Evolutionary conservation across 805 yeast species (phyloP), one percentile per base, ranked within the genome.

Genomic region (Yamadazyma laniorum): DNA sequence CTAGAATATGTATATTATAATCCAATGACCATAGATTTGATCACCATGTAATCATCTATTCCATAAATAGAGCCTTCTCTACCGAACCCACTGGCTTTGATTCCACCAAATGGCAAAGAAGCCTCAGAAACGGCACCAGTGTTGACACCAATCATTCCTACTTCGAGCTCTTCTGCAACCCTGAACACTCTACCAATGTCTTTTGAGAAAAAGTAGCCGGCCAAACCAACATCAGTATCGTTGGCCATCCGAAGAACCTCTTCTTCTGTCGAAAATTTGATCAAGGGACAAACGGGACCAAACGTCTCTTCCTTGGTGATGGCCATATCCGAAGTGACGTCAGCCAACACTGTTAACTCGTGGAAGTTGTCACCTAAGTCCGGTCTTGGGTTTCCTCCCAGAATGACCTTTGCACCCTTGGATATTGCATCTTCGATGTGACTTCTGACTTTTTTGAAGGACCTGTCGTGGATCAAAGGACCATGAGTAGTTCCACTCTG

Each of bases 121-220:
- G 84, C 74, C 44, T 67, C 91, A 13, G 86, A 77, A 39, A 86
- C 75, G 8, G 75, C 63, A 18, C 93, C 93, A 8, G 88, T 77
- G 61, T 86, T 86, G 40, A 78, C 80, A 29, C 93, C 93, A 37
- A 86, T 74, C 95, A 86, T 86, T 33, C 95, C 95, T 19, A 73
- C 78, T 47, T 86, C 79, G 36, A 86, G 67, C 18, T 69, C 77
- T 59, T 83, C 89, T 22, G 85, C 80, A 6, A 82, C 77, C 39
- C 73, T 67, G 59, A 80, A 71, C 6, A 81, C 67, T 33, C 80
- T 70, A 34, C 66, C 55, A 39, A 79, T 57, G 57, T 82, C 74
- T 37, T 67, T 56, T 15, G 89, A 73, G 65, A 58, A 85, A 59
- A 86, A 75, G 57, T 86, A 86, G 12, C 86, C 86, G 2, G 93